A percentile compares a stretch with the other conserved stretches of the same genome.
Conservation (phyloP, 2,329 filamentous ascomycete species). For the Fusarium oxysporum region DNA sequence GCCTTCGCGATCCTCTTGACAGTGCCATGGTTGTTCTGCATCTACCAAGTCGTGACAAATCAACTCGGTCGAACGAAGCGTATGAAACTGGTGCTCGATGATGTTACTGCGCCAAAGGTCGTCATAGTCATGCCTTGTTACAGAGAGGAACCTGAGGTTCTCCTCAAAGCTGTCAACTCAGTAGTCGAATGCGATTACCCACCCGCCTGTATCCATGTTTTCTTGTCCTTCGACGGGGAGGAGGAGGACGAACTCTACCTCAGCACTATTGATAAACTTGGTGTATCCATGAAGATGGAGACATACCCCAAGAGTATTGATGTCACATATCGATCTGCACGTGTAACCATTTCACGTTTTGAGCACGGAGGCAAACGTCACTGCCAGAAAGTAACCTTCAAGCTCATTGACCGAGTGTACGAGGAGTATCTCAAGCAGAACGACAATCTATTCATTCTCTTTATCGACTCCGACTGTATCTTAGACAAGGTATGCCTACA, state of each 20-base stretch:
- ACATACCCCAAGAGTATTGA: constrained; percentile 92
- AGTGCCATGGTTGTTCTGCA: constrained; percentile 91
- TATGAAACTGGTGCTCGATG: constrained; percentile 86
- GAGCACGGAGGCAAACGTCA: constrained; percentile 93
- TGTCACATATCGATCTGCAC: constrained; percentile 81
- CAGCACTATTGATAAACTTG: constrained; percentile 85
- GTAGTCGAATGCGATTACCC: constrained; percentile 96
- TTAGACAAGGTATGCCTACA: constrained; percentile 91
- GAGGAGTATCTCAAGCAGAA: constrained; percentile 85
- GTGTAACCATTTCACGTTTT: constrained; percentile 92
- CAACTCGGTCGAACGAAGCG: constrained; percentile 83
- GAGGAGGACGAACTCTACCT: constrained; percentile 90
- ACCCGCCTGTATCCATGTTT: constrained; percentile 90
- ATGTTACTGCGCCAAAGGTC: constrained; percentile 88
- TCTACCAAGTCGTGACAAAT: constrained; percentile 91
- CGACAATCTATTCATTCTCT: constrained; percentile 94
- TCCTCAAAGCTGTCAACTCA: constrained; percentile 89
- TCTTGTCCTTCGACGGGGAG: constrained; percentile 94
- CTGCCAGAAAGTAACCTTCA: constrained; percentile 93
- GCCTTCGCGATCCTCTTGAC: constrained; percentile 87
- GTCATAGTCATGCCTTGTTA: constrained; percentile 98
- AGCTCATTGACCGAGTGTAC: constrained; percentile 93
- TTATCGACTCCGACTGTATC: constrained; percentile 98
- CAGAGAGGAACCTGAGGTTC: constrained; percentile 85
- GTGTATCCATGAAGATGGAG: constrained; percentile 80